These are phyloP conservation scores for Ascochyta clinopodiicola DNA, from an alignment of 2,329 filamentous ascomycete species.

Conservation along the genomic window DNA sequence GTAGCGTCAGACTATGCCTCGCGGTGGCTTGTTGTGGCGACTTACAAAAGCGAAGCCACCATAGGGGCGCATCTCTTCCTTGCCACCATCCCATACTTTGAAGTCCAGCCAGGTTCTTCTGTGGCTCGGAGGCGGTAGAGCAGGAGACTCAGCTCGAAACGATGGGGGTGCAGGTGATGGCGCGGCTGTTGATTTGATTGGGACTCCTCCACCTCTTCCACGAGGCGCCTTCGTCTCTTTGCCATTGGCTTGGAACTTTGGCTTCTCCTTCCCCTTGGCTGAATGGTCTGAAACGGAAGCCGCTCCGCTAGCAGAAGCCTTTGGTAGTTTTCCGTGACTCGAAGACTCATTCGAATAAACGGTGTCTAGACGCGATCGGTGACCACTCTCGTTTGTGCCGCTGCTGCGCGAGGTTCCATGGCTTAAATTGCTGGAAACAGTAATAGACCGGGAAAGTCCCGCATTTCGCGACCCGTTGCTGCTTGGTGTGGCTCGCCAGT, in stretches of 20 bases:
- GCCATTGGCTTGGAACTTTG: slow-evolving; percentile 45
- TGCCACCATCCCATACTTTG: slow-evolving; percentile 45
- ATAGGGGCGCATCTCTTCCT: slow-evolving; percentile 41
- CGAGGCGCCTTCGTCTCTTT: slow-evolving; percentile 49
- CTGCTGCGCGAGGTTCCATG: slow-evolving; percentile 39
- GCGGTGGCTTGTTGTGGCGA: not conserved
- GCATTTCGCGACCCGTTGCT: slow-evolving; percentile 24
- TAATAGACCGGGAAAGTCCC: slow-evolving; percentile 35
- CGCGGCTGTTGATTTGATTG: slow-evolving; percentile 36
- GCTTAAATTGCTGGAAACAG: slow-evolving; percentile 33
- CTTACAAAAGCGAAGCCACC: slow-evolving; percentile 47
- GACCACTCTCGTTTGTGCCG: slow-evolving; percentile 32
- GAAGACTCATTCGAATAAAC: slow-evolving; percentile 34
- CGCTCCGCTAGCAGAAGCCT: slow-evolving; percentile 30
- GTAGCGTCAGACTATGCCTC: slow-evolving; percentile 10
- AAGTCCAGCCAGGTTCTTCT: slow-evolving; percentile 46
- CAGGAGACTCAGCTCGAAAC: slow-evolving; percentile 36
- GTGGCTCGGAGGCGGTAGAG: slow-evolving; percentile 26
- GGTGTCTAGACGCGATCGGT: slow-evolving; percentile 27
- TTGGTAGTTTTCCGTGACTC: slow-evolving; percentile 23
- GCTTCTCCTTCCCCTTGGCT: slow-evolving; percentile 40
- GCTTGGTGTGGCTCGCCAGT: slow-evolving; percentile 36
- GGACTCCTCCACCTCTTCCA: slow-evolving; percentile 48
- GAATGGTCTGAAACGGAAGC: slow-evolving; percentile 39
- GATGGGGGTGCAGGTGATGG: slow-evolving; percentile 21